Conservation (phyloP, 164 flowering plant genomes). For the Macadamia integrifolia region DNA sequence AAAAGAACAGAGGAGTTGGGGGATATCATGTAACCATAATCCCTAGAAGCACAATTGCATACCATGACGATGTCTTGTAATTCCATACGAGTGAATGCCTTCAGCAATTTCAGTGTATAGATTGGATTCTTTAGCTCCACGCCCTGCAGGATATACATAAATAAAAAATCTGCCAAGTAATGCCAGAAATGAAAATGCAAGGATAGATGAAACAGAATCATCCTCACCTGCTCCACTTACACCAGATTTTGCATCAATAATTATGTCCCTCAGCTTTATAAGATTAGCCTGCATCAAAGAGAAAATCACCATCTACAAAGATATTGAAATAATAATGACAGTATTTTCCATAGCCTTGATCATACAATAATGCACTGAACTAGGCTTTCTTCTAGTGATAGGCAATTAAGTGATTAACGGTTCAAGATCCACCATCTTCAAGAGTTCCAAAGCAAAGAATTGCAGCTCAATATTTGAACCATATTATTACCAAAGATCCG, state of each 20-base stretch:
- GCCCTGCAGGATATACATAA: slow-evolving; percentile 46
- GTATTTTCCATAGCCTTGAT: neutral
- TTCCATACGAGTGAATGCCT: slow-evolving; percentile 89
- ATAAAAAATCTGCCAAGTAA: slow-evolving; percentile 5
- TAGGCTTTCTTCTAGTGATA: no score
- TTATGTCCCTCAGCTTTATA: slow-evolving; percentile 51
- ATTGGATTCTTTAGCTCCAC: slow-evolving; percentile 91
- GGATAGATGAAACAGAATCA: neutral
- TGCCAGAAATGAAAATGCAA: neutral
- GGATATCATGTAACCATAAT: no score
- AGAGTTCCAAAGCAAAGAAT: neutral
- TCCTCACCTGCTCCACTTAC: slow-evolving; percentile 98
- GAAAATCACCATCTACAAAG: slow-evolving; percentile 2
- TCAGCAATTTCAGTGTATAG: slow-evolving; percentile 89
- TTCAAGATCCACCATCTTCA: neutral
- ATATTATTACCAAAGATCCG: neutral
- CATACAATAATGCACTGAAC: neutral
- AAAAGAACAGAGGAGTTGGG: no score
- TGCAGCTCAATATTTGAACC: neutral
- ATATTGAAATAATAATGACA: neutral
- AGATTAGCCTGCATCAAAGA: slow-evolving; percentile 64
- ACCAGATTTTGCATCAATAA: slow-evolving; percentile 94
- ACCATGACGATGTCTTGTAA: slow-evolving; percentile 96
- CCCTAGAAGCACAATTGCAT: slow-evolving; percentile 10
- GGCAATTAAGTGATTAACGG: neutral